Conservation (phyloP, 1,284 basidiomycete genomes). For the Austropuccinia psidii region DNA sequence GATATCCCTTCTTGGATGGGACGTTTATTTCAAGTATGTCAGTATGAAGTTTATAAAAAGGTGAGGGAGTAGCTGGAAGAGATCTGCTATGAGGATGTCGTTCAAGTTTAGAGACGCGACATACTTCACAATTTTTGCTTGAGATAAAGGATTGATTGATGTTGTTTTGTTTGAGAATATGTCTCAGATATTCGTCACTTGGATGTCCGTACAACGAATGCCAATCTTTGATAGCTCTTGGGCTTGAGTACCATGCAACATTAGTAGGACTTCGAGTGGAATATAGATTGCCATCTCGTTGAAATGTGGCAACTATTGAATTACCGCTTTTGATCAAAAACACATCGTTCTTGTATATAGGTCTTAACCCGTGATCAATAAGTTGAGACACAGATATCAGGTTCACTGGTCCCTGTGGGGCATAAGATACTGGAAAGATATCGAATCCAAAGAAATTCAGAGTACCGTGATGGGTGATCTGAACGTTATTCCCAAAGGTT, state of each 20-base stretch:
- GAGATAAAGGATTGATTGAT: background rate
- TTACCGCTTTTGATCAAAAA: background rate
- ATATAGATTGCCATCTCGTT: background rate
- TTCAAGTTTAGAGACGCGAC: background rate
- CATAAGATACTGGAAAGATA: background rate
- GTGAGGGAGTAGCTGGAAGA: background rate
- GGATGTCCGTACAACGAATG: background rate
- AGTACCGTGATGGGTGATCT: too few relatives aligned
- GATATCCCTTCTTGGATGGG: background rate
- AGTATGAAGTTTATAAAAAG: background rate
- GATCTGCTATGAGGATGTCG: background rate
- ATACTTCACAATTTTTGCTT: background rate
- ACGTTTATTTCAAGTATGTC: background rate
- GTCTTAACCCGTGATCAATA: background rate
- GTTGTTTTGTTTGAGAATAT: background rate
- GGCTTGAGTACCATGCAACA: too few relatives aligned
- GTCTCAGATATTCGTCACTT: background rate
- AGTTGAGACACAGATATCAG: background rate
- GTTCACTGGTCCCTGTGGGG: background rate
- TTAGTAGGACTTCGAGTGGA: too few relatives aligned
- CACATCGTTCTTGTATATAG: background rate
- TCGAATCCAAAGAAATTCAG: too few relatives aligned
- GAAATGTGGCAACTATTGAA: background rate
- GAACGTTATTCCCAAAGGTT: too few relatives aligned
- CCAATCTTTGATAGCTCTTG: background rate